A percentile compares a stretch with the other conserved stretches of the same genome.
phyloP scores from a whole-genome alignment of 202 grass and related monocot species.

The Panicum virgatum region DNA sequence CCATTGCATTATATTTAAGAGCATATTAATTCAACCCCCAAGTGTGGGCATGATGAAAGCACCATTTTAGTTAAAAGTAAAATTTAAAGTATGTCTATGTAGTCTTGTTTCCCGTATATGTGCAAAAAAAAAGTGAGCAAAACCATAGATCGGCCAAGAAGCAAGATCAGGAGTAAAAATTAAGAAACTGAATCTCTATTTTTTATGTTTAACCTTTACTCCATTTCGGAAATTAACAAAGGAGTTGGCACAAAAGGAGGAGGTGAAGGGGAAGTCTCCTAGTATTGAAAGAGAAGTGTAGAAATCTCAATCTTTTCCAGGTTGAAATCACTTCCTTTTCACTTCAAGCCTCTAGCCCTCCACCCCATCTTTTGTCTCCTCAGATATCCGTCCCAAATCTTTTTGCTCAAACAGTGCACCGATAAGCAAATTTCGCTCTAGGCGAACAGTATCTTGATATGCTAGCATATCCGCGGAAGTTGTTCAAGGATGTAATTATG shows the following conservation, averaged over 20 bases:
- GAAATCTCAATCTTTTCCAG: not conserved
- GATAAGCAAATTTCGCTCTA: slow-evolving; percentile 21
- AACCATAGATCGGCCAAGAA: not conserved
- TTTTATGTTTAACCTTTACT: not conserved
- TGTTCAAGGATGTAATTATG: slow-evolving; percentile 31
- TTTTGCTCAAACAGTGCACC: slow-evolving; percentile 9
- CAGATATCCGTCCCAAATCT: not conserved
- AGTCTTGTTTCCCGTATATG: not conserved
- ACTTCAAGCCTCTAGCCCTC: slow-evolving; percentile 45
- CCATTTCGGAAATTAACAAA: not conserved
- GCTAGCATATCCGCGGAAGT: not conserved
- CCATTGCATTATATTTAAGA: not conserved
- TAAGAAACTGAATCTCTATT: not conserved
- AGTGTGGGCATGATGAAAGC: not conserved
- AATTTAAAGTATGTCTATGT: not conserved
- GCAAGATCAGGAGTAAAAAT: not conserved
- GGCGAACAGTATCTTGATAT: slow-evolving; percentile 6
- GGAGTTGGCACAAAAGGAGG: not conserved
- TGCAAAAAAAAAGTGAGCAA: not conserved
- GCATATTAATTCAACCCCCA: not conserved
- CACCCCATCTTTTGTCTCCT: not conserved
- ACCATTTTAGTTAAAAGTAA: not conserved
- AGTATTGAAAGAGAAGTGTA: not conserved
- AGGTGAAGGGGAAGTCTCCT: not conserved
- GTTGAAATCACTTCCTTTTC: slow-evolving; percentile 33